Base-by-base conservation (phyloP, 495 filamentous ascomycete genomes). In the Penicillium herquei region DNA sequence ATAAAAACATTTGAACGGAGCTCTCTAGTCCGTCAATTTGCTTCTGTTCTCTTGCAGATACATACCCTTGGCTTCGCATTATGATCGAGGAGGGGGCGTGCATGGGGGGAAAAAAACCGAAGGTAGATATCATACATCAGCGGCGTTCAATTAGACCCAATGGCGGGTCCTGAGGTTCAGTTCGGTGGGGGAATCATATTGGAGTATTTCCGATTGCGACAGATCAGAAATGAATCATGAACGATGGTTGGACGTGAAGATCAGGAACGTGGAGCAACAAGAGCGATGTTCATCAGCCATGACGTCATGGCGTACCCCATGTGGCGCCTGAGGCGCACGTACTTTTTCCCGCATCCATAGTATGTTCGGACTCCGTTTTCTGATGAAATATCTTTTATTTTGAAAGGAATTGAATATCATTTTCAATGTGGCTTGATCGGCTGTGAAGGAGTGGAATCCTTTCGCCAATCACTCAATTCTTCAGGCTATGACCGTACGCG, bases 261-360 rank as follows among this genome's bases (percentile, higher is more conserved):
- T 37, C 44, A 60, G 53, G 53, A 60, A 60, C 57, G 44, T 46
- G 43, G 43, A 46, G 43, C 30, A 46, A 32, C 14, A 46, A 33
- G 18, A 16, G 8, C 34, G 49, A 47, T 40, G 35, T 40, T 3
- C 35, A 43, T 26, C 12, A 14, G 6, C 39, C 5, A 50, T 57
- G 58, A 61, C 58, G 58, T 57, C 58, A 61, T 42, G 33, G 18
- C 12, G 13, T n/a, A 12, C 31, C 18, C 31, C 56, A 54, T 54
- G 46, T 51, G 45, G 56, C 51, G 51, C 56, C 45, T 58, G 31
- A 59, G 52, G 47, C 10, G 39, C 49, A 17, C n/a, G n/a, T 39
- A 39, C 35, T 10, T 39, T 39, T n/a, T 4, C 21, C 21, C 21
- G 21, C 21, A 26, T 26, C 35, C 35, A 39, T 39, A 39, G 35